A percentile compares a stretch with the other conserved stretches of the same genome.
phyloP scores from a whole-genome alignment of 2,329 filamentous ascomycete genomes.

The Hysterium pulicare region DNA sequence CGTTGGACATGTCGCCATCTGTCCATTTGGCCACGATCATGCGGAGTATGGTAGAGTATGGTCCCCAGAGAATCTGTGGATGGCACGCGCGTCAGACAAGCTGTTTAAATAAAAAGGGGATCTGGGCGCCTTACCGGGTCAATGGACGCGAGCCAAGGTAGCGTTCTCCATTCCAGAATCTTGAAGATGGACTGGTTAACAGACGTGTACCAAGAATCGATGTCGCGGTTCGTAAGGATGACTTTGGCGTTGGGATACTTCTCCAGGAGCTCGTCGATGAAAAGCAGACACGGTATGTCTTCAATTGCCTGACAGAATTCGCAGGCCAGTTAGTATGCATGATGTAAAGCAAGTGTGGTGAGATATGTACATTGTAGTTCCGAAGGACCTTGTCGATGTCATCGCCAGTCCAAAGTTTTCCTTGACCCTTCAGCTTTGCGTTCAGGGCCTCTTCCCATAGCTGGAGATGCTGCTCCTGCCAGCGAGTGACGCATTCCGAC shows the following conservation, averaged over 20 bases:
- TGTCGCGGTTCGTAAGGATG: constrained; percentile 63
- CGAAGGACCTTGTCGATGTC: constrained; percentile 12
- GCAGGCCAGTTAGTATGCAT: background rate
- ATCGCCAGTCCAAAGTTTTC: constrained; percentile 10
- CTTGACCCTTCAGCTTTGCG: constrained; percentile 10
- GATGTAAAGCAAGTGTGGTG: background rate
- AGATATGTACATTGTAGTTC: constrained; percentile 9
- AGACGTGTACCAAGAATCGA: constrained; percentile 59
- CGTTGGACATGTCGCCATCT: constrained; percentile 68
- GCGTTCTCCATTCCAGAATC: background rate
- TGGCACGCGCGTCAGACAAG: constrained; percentile 66
- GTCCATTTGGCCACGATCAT: constrained; percentile 54
- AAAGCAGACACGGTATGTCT: constrained; percentile 66
- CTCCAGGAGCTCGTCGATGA: constrained; percentile 66
- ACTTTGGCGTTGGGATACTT: constrained; percentile 72
- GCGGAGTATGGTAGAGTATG: too few species aligned
- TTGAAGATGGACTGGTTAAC: constrained; percentile 19
- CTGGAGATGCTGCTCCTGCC: constrained; percentile 4
- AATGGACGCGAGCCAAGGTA: background rate
- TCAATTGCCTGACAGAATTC: constrained; percentile 53
- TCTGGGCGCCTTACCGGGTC: background rate
- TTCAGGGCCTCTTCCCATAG: constrained; percentile 8
- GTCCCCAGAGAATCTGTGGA: too few species aligned
- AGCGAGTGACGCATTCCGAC: constrained; percentile 6
- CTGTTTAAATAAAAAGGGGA: constrained; percentile 46